A percentile compares a stretch with the other conserved stretches of the same genome.
These are phyloP conservation scores for Pueraria montana DNA, from an alignment of 306 rosid species.

Conservation along the genomic window DNA sequence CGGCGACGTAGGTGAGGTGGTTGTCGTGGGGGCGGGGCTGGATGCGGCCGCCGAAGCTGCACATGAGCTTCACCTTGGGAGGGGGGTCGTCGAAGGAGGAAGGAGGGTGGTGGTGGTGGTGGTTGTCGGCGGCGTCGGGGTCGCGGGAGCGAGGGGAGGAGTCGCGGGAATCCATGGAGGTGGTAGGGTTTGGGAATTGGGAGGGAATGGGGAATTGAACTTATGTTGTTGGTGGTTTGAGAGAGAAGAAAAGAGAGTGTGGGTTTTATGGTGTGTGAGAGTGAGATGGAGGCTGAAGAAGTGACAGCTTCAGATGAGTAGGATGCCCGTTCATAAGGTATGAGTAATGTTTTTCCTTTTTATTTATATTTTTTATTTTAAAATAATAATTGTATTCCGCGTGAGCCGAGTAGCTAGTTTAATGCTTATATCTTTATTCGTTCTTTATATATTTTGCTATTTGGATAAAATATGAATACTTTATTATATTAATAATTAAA, in stretches of 20 bases:
- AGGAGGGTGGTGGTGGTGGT: neutral
- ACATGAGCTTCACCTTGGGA: slow-evolving; percentile 78
- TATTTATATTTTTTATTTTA: too few relatives aligned
- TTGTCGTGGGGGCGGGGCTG: slow-evolving; percentile 79
- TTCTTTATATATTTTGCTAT: too few relatives aligned
- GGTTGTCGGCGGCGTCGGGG: slow-evolving; percentile 55
- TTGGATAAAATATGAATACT: too few relatives aligned
- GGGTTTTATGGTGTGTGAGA: neutral
- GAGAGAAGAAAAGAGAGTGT: too few relatives aligned
- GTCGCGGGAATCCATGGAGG: slow-evolving; percentile 77
- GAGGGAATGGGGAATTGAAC: neutral
- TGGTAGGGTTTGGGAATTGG: slow-evolving; percentile 27
- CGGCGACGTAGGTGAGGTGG: slow-evolving; percentile 83
- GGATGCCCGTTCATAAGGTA: neutral
- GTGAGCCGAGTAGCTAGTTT: too few relatives aligned
- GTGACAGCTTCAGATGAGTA: neutral
- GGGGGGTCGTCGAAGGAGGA: slow-evolving; percentile 58
- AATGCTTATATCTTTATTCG: too few relatives aligned
- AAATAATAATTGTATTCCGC: too few relatives aligned
- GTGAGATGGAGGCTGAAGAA: too few relatives aligned
- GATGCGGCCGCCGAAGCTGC: slow-evolving; percentile 89
- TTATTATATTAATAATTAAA: too few relatives aligned
- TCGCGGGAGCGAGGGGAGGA: slow-evolving; percentile 86
- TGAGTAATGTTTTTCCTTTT: neutral
- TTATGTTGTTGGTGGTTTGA: too few relatives aligned